Conservation (phyloP, 83 land plant species). For the Picea abies region DNA sequence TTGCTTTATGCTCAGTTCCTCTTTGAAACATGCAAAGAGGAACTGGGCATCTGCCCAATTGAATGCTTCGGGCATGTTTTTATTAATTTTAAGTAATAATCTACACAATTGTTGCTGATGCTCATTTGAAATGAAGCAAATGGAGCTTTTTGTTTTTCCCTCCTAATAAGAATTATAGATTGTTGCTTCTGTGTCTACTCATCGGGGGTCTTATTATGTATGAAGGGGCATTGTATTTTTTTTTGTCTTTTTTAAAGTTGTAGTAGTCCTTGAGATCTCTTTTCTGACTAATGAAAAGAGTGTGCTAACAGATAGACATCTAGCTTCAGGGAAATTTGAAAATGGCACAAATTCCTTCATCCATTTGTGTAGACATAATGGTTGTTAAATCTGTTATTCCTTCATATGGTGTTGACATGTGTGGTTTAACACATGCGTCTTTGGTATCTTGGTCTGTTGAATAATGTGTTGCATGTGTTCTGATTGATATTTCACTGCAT, state of each 20-base stretch:
- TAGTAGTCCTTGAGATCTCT: background rate
- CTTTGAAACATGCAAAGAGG: too few species aligned
- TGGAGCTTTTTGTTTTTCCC: background rate
- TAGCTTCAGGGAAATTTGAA: conserved; percentile 6
- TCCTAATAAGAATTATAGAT: too few species aligned
- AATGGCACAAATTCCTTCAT: background rate
- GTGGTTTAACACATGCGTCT: background rate
- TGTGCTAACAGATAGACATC: background rate
- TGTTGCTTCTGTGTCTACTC: too few species aligned
- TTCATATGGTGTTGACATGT: background rate
- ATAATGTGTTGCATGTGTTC: background rate
- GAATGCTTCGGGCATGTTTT: too few species aligned
- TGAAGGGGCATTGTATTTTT: background rate
- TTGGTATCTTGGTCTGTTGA: background rate
- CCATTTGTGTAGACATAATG: background rate
- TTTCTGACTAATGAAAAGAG: background rate
- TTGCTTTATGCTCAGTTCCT: too few species aligned
- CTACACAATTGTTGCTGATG: background rate
- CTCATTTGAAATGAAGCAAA: background rate
- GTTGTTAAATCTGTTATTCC: background rate
- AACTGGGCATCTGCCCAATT: too few species aligned
- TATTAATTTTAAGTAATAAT: too few species aligned
- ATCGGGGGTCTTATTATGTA: background rate
- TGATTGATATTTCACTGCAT: background rate
- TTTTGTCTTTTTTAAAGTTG: background rate